These are phyloP conservation scores for Gillenia trifoliata DNA, from an alignment of 306 rosid species.

Conservation along the genomic window DNA sequence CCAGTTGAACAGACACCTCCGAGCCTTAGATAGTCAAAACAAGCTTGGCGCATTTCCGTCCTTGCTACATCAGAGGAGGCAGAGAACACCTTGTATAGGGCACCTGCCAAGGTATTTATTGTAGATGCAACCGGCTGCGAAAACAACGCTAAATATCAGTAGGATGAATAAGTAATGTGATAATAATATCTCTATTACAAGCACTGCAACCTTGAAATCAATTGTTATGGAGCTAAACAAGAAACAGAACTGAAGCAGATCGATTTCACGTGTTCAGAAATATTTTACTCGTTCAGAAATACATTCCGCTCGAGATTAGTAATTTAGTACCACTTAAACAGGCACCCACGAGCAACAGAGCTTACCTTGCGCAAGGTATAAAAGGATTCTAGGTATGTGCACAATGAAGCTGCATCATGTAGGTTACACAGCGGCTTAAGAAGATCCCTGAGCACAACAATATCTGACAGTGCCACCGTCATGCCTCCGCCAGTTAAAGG, in stretches of 20 bases:
- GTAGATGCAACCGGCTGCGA: conserved; percentile 58
- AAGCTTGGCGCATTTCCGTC: conserved; percentile 48
- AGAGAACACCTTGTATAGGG: conserved; percentile 46
- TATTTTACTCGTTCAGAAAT: too few relatives aligned
- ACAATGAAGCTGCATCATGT: conserved; percentile 34
- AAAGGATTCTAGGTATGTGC: conserved; percentile 49
- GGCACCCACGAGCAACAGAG: not conserved
- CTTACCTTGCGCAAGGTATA: conserved; percentile 50
- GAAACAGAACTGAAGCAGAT: not conserved
- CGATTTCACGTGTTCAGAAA: too few relatives aligned
- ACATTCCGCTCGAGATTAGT: too few relatives aligned
- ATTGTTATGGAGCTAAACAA: not conserved
- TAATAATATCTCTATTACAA: not conserved
- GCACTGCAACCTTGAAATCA: not conserved
- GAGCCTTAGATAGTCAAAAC: conserved; percentile 52
- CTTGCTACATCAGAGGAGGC: conserved; percentile 43
- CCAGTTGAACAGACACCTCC: conserved; percentile 47
- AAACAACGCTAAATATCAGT: not conserved
- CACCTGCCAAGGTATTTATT: conserved; percentile 57
- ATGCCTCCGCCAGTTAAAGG: conserved; percentile 68
- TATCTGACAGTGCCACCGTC: conserved; percentile 68
- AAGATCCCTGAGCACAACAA: conserved; percentile 49
- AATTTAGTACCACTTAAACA: too few relatives aligned
- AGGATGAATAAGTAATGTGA: not conserved
- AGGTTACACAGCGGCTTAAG: conserved; percentile 34